phyloP scores from a whole-genome alignment of 2,329 filamentous ascomycete species.

The Trichoderma lentiforme region DNA sequence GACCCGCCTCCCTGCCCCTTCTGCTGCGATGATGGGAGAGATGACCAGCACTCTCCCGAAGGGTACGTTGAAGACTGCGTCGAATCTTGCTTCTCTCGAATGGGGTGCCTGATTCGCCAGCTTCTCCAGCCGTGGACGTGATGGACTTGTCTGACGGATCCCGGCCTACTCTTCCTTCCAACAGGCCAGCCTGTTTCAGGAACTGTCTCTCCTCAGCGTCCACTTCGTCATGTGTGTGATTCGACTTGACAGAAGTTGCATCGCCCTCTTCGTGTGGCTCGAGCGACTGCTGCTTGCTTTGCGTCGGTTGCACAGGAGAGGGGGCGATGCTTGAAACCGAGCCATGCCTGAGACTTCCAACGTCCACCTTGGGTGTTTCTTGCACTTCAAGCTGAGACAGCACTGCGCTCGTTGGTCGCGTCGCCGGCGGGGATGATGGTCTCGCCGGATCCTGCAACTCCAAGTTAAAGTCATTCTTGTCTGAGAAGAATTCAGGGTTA shows the following conservation, averaged over 20 bases:
- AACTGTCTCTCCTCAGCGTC: slow-evolving; percentile 67
- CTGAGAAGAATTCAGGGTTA: slow-evolving; percentile 22
- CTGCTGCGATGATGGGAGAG: slow-evolving; percentile 67
- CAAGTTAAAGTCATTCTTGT: slow-evolving; percentile 20
- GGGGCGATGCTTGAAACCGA: slow-evolving; percentile 33
- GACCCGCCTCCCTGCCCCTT: slow-evolving; percentile 63
- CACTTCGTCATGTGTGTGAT: slow-evolving; percentile 41
- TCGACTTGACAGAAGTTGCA: slow-evolving; percentile 9
- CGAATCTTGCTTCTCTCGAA: slow-evolving; percentile 67
- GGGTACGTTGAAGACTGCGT: slow-evolving; percentile 82
- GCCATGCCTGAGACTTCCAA: slow-evolving; percentile 27
- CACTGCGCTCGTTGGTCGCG: slow-evolving; percentile 25
- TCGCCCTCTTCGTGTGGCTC: slow-evolving; percentile 23
- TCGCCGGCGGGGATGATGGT: slow-evolving; percentile 31
- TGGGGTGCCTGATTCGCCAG: slow-evolving; percentile 36
- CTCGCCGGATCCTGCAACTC: slow-evolving; percentile 29
- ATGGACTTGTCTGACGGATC: slow-evolving; percentile 35
- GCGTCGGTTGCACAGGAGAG: slow-evolving; percentile 28
- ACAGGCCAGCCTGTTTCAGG: slow-evolving; percentile 63
- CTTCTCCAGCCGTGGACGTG: slow-evolving; percentile 34
- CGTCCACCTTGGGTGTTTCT: slow-evolving; percentile 24
- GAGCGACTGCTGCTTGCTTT: slow-evolving; percentile 18
- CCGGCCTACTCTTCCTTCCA: slow-evolving; percentile 41
- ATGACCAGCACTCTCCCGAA: slow-evolving; percentile 73
- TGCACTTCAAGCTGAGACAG: slow-evolving; percentile 28